Base-by-base conservation (phyloP, 1,284 basidiomycete genomes). In the Cutaneotrichosporon cavernicola region DNA sequence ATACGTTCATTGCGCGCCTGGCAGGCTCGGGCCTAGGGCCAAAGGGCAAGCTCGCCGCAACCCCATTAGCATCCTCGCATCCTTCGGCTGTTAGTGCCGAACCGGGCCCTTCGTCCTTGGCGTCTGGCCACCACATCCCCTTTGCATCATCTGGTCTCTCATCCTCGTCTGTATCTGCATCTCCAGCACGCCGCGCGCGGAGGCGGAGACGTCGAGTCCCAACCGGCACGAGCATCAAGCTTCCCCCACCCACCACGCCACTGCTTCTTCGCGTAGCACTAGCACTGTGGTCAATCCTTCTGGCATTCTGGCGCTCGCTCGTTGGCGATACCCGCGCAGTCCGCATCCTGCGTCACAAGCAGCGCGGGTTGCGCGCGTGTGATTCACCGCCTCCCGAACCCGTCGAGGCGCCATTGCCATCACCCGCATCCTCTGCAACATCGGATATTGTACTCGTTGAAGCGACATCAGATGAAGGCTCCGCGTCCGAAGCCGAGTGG, bases 311-410 rank as follows among this genome's bases (percentile, higher is more conserved):
- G 78, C 60, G 69, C 51, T 70, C 70, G 32, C 65, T 79, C n/a
- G 78, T 79, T 1, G 78, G 76, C 22, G 75, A 79, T 66, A 79
- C 76, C 2, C 65, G 78, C 21, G 76, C 78, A 11, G 74, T 65
- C 14, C 64, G 67, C 38, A 50, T 40, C 8, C 61, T 61, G n/a
- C 47, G 61, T 7, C 61, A 60, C 63, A 61, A 65, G 53, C 59
- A 57, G 50, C 63, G 59, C 51, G 47, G 60, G 40, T 40, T 32
- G 31, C 52, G 36, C 11, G 43, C 55, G 3, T 56, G 55, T 31
- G 60, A 46, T 9, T 18, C 36, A 6, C 38, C 43, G n/a, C 26
- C 40, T 36, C 51, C 32, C 14, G 43, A 32, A 30, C 56, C 22
- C 11, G 53, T 55, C 26, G 18, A 9, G n/a, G 40, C 32, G 8